Evolutionary conservation across 2,329 filamentous ascomycete genomes (phyloP).

Genomic region (Zymoseptoria brevis): DNA sequence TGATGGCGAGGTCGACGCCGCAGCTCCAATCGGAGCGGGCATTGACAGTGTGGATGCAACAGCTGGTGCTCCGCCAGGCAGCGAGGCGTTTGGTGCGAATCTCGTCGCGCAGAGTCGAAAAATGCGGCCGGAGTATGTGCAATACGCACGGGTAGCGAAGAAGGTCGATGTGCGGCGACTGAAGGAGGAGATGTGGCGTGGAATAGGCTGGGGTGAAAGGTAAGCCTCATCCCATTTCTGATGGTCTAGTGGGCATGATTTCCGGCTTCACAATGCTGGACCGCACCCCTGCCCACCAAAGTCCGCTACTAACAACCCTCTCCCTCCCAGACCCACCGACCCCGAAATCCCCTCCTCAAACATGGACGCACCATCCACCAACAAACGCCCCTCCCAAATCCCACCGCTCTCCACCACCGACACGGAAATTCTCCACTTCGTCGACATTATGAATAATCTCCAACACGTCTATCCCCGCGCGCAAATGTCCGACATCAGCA

Average conservation of each 20-base stretch:
- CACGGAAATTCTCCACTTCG: slow-evolving; percentile 65
- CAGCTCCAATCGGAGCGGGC: slow-evolving; percentile 26
- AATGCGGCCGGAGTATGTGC: slow-evolving; percentile 56
- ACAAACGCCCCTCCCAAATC: slow-evolving; percentile 8
- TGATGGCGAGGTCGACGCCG: slow-evolving; percentile 37
- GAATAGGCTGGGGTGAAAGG: slow-evolving; percentile 45
- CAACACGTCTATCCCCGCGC: slow-evolving; percentile 78
- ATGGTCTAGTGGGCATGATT: not conserved
- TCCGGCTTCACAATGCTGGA: too few species aligned
- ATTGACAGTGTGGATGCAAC: slow-evolving; percentile 30
- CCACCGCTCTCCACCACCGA: slow-evolving; percentile 29
- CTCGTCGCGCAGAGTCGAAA: slow-evolving; percentile 54
- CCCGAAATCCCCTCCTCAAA: slow-evolving; percentile 9
- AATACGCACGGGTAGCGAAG: slow-evolving; percentile 58
- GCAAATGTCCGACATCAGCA: slow-evolving; percentile 89
- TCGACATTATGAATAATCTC: slow-evolving; percentile 80
- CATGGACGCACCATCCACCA: not conserved
- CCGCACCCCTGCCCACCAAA: too few species aligned
- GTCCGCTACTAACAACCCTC: not conserved
- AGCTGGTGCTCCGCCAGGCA: slow-evolving; percentile 22
- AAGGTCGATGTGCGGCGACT: slow-evolving; percentile 58
- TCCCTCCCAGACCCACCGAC: slow-evolving; percentile 1
- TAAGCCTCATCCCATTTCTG: slow-evolving; percentile 1
- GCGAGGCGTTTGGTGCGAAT: slow-evolving; percentile 54
- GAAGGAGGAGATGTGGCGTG: slow-evolving; percentile 59